A percentile compares a stretch with the other conserved stretches of the same genome.
Conservation (phyloP, 208 protist genomes). For the Willaertia magna region DNA sequence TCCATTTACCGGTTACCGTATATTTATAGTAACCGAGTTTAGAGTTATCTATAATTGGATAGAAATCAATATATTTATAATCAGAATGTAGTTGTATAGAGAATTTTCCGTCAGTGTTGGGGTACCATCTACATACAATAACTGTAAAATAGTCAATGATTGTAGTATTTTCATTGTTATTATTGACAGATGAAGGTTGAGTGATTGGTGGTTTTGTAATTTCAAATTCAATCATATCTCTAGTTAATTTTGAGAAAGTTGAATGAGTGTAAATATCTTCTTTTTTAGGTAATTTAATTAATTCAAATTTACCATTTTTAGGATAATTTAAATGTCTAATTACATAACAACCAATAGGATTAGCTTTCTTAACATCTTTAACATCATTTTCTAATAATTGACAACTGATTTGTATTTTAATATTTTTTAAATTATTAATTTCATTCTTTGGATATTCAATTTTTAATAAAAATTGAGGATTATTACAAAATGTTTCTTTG, state of each 20-base stretch:
- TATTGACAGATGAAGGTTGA: too few species aligned
- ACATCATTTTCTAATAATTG: not conserved
- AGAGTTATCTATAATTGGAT: not conserved
- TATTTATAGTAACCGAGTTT: not conserved
- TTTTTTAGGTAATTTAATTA: not conserved
- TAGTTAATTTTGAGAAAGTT: not conserved
- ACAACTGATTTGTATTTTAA: too few species aligned
- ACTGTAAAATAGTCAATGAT: not conserved
- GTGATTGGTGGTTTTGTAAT: not conserved
- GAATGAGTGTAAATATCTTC: not conserved
- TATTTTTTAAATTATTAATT: not conserved
- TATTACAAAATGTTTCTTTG: not conserved
- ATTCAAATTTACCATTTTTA: not conserved
- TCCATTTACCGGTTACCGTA: not conserved
- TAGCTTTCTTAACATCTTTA: not conserved
- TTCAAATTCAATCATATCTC: not conserved
- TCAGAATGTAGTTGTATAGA: not conserved
- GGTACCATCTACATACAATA: not conserved
- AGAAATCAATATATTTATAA: not conserved
- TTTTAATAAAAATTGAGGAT: not conserved
- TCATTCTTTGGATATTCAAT: not conserved
- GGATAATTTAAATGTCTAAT: not conserved
- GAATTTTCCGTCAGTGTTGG: not conserved
- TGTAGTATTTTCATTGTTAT: not conserved
- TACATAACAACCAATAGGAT: not conserved